Evolutionary conservation across 2,329 filamentous ascomycete species (phyloP).

Genomic region (Coccinonectria pachysandricola): DNA sequence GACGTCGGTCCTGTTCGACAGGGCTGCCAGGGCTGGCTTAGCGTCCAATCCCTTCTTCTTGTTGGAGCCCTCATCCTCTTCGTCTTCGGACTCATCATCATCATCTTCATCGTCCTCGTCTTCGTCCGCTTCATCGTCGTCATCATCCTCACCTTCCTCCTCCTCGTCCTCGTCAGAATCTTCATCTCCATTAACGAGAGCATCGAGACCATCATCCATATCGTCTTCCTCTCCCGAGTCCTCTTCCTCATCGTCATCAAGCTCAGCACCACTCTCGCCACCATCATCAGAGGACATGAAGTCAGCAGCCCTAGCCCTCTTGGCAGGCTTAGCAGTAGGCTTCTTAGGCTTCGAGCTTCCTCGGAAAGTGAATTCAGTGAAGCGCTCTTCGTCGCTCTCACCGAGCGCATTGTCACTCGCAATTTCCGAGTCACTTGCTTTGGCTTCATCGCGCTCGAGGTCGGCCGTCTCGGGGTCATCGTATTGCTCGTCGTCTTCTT

Average conservation of each 20-base stretch:
- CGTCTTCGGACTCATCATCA: constrained; percentile 27
- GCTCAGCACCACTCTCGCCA: constrained; percentile 21
- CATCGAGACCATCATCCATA: constrained; percentile 28
- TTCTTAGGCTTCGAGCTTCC: constrained; percentile 44
- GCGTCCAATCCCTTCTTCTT: constrained; percentile 18
- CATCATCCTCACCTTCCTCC: constrained; percentile 25
- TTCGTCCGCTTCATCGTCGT: constrained; percentile 26
- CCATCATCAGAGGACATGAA: constrained; percentile 42
- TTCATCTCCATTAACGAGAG: constrained; percentile 20
- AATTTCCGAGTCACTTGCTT: constrained; percentile 49
- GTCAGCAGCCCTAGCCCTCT: constrained; percentile 43
- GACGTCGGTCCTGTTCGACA: constrained; percentile 44
- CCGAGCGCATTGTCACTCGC: constrained; percentile 63
- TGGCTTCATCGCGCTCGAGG: constrained; percentile 38
- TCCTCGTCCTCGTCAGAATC: constrained; percentile 26
- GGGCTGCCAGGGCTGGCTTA: constrained; percentile 23
- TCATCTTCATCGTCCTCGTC: constrained; percentile 25
- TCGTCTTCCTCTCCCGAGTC: constrained; percentile 29
- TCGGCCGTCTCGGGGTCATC: constrained; percentile 48
- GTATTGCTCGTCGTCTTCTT: constrained; percentile 39
- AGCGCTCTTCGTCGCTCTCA: constrained; percentile 73
- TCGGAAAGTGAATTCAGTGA: constrained; percentile 60
- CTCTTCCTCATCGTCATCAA: constrained; percentile 26
- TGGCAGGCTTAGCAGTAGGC: constrained; percentile 24
- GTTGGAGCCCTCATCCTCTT: constrained; percentile 23